Conservation (phyloP, 176 grass and related monocot species). For the sorghum (Sorghum bicolor) region DNA sequence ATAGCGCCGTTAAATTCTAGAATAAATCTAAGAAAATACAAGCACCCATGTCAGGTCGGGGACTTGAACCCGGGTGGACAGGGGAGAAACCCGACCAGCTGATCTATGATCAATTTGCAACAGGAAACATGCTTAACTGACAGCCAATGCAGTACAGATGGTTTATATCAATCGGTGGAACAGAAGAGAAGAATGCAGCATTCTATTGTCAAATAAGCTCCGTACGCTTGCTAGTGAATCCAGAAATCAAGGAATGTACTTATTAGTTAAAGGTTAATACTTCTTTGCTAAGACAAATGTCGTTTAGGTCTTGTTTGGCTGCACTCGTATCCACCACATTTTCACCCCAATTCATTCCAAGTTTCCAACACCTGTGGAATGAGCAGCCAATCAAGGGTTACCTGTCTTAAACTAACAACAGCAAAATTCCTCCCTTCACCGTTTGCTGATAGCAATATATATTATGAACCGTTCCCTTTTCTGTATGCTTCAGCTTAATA, state of each 20-base stretch:
- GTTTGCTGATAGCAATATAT: constrained; percentile 84
- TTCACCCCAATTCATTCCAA: neutral
- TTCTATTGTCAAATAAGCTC: constrained; percentile 11
- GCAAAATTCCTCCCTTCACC: constrained; percentile 93
- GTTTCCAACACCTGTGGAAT: neutral
- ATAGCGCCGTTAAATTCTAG: too few species aligned
- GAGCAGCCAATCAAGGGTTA: neutral
- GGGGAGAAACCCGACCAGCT: too few species aligned
- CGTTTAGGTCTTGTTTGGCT: constrained; percentile 20
- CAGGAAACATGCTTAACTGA: neutral
- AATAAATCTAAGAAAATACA: too few species aligned
- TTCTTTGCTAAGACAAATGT: neutral
- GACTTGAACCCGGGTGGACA: too few species aligned
- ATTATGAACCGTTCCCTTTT: constrained; percentile 96
- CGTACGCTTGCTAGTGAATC: constrained; percentile 3
- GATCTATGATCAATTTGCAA: too few species aligned
- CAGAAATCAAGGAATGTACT: constrained; percentile 26
- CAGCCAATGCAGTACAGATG: constrained; percentile 1
- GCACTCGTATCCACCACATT: neutral
- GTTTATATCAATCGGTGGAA: neutral
- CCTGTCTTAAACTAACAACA: constrained; percentile 90
- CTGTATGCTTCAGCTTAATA: constrained; percentile 91
- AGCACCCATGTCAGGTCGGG: too few species aligned
- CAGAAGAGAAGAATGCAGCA: neutral
- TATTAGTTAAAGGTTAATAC: neutral